phyloP scores from a whole-genome alignment of 768 basidiomycete genomes.

The Termitomyces sp. region DNA sequence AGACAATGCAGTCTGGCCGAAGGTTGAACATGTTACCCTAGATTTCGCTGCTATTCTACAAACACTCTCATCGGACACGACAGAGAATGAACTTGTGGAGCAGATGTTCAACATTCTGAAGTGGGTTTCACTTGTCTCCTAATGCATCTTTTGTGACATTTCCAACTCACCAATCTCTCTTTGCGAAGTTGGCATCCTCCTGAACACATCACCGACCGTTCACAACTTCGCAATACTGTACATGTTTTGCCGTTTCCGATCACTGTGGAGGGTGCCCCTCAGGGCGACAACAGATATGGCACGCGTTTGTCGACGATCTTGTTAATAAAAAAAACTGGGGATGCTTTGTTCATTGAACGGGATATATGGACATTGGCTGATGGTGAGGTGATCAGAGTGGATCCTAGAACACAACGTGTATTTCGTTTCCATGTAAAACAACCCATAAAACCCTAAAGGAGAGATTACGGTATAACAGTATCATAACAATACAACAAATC shows the following conservation, averaged over 20 bases:
- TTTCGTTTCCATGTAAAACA: slow-evolving; percentile 43
- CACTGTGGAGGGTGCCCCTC: slow-evolving; percentile 25
- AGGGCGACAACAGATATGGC: slow-evolving; percentile 41
- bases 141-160: slow-evolving; percentile 16
- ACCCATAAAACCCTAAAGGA: slow-evolving; percentile 12
- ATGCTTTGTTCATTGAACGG: slow-evolving; percentile 66
- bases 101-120: slow-evolving; percentile 63
- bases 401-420: slow-evolving; percentile 42
- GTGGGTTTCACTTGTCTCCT: slow-evolving; percentile 43
- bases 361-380: slow-evolving; percentile 59
- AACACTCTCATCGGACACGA: slow-evolving; percentile 29
- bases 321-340: slow-evolving; percentile 57
- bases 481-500: slow-evolving; percentile 12
- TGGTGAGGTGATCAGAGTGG: slow-evolving; percentile 36
- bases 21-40: slow-evolving; percentile 57
- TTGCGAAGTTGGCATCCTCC: slow-evolving; percentile 44
- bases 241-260: slow-evolving; percentile 52
- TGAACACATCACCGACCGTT: slow-evolving; percentile 44
- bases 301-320: slow-evolving; percentile 75
- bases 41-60: slow-evolving; percentile 44
- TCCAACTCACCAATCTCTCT: slow-evolving; percentile 28
- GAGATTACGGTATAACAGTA: slow-evolving; percentile 20
- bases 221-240: slow-evolving; percentile 60
- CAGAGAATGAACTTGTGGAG: slow-evolving; percentile 54
- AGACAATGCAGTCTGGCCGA: slow-evolving; percentile 65